phyloP scores from a whole-genome alignment of 768 basidiomycete species.

The Boletus subcaerulescens region DNA sequence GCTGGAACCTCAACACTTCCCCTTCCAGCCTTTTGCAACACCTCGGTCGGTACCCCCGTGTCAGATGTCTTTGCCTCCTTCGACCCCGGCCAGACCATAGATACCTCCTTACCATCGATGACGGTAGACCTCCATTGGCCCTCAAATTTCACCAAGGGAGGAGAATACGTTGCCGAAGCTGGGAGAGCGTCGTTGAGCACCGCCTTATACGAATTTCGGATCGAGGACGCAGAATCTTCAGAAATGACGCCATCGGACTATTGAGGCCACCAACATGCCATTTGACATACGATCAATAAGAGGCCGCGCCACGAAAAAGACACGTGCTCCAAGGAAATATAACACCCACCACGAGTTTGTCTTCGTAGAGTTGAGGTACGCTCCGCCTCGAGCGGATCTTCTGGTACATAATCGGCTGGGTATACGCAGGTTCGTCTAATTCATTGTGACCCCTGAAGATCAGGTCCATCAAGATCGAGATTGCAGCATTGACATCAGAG shows the following conservation, averaged over 20 bases:
- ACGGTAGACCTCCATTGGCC: constrained; percentile 57
- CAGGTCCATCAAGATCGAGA: background rate
- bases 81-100: constrained; percentile 57
- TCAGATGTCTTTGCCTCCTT: constrained; percentile 52
- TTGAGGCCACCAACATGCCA: background rate
- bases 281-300: background rate
- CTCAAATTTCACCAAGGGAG: constrained; percentile 54
- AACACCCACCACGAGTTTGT: constrained; percentile 63
- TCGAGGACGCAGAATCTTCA: constrained; percentile 41
- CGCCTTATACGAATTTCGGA: constrained; percentile 58
- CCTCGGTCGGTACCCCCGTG: constrained; percentile 60
- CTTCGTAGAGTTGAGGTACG: constrained; percentile 80
- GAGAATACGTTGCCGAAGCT: constrained; percentile 44
- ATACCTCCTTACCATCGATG: constrained; percentile 13
- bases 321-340: background rate
- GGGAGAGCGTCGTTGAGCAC: constrained; percentile 63
- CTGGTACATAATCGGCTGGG: constrained; percentile 89
- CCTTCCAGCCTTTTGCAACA: constrained; percentile 57
- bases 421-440: constrained; percentile 82
- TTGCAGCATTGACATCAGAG: background rate
- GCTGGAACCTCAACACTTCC: constrained; percentile 62
- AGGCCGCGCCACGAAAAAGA: background rate
- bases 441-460: constrained; percentile 78
- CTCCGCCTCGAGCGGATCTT: constrained; percentile 74
- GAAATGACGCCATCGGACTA: constrained; percentile 42